Conservation (phyloP, 164 flowering plant species). For the Vitis vinifera region ASM3070453v1 NC_081822.1:6910501-6911000, state of each 20-base stretch:
- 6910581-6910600: not conserved
- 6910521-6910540: no score
- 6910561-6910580: no score
- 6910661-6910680: not conserved
- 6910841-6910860: constrained; percentile 17
- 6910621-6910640: not conserved
- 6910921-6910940: not conserved
- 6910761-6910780: constrained; percentile 14
- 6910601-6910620: not conserved
- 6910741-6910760: constrained; percentile 27
- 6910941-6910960: not conserved
- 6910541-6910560: no score
- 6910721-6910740: constrained; percentile 30
- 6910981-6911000: constrained; percentile 29
- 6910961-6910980: constrained; percentile 21
- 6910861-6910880: constrained; percentile 7
- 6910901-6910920: constrained; percentile 8
- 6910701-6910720: constrained; percentile 13
- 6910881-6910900: constrained; percentile 33
- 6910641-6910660: not conserved
- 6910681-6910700: not conserved
- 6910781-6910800: constrained; percentile 13
- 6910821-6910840: constrained; percentile 16
- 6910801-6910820: not conserved
- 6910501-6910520: no score